Evolutionary conservation across 495 filamentous ascomycete genomes (phyloP).

Genomic region (Cairneyella variabilis): DNA sequence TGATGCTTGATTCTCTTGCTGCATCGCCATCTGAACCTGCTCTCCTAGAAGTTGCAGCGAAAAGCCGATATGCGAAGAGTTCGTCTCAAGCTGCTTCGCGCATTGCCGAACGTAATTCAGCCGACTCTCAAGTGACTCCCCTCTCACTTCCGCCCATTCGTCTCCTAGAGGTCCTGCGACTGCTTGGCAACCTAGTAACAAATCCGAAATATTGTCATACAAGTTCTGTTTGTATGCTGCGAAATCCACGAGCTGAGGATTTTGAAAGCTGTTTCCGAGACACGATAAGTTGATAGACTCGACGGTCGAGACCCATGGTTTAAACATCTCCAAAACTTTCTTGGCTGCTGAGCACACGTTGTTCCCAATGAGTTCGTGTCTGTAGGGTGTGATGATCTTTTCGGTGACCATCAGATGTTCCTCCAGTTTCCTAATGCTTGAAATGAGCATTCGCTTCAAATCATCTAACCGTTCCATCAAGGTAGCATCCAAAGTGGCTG

Average conservation of each 20-base stretch:
- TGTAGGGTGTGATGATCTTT: constrained; percentile 67
- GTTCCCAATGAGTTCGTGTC: constrained; percentile 71
- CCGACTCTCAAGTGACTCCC: constrained; percentile 86
- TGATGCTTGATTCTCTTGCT: constrained; percentile 34
- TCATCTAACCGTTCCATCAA: constrained; percentile 83
- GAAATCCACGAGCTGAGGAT: constrained; percentile 83
- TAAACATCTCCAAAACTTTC: constrained; percentile 79
- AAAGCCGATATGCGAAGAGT: constrained; percentile 81
- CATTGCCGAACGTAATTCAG: constrained; percentile 72
- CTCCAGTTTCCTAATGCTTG: constrained; percentile 79
- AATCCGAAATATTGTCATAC: constrained; percentile 88
- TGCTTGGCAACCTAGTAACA: constrained; percentile 79
- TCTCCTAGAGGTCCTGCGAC: constrained; percentile 86
- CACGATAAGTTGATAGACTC: constrained; percentile 84
- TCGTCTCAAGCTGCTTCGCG: constrained; percentile 75
- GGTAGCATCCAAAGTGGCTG: constrained; percentile 64
- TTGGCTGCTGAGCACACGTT: constrained; percentile 67
- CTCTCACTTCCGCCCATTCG: constrained; percentile 91
- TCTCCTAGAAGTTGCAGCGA: constrained; percentile 84
- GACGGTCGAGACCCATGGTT: constrained; percentile 79
- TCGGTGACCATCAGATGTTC: constrained; percentile 72
- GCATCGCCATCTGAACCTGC: constrained; percentile 52
- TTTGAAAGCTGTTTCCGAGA: constrained; percentile 70
- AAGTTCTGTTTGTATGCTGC: constrained; percentile 83
- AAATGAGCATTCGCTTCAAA: constrained; percentile 71